phyloP scores from a whole-genome alignment of 345 rosid species.

The Lagerstroemia speciosa region DNA sequence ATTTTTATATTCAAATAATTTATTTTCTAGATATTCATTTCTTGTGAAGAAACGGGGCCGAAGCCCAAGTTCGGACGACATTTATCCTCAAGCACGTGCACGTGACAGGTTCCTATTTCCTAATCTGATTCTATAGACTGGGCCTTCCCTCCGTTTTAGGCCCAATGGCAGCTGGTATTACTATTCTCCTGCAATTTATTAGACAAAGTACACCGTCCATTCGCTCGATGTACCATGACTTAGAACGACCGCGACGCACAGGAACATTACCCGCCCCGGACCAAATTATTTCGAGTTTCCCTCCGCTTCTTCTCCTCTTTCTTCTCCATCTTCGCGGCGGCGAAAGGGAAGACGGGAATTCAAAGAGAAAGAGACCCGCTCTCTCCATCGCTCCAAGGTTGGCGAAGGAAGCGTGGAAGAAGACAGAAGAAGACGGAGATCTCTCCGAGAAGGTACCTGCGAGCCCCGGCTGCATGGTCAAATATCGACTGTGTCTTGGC shows the following conservation, averaged over 20 bases:
- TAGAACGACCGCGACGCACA: background rate
- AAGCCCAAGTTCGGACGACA: too few species aligned
- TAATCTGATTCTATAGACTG: too few species aligned
- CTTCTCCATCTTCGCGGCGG: background rate
- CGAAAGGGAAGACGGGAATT: background rate
- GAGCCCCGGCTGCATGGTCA: background rate
- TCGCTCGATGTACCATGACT: too few species aligned
- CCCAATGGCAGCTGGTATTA: too few species aligned
- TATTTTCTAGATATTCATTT: too few species aligned
- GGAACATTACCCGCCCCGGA: background rate
- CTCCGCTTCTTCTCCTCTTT: background rate
- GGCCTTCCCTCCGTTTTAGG: too few species aligned
- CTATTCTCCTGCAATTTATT: too few species aligned
- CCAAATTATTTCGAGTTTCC: conserved; percentile 7
- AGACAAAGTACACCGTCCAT: too few species aligned
- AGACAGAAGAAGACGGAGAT: background rate
- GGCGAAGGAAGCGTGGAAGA: background rate
- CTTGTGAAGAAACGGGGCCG: too few species aligned
- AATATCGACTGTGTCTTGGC: background rate
- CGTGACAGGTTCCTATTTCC: too few species aligned
- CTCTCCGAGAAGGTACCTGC: background rate
- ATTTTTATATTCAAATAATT: too few species aligned
- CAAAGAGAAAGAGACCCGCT: background rate
- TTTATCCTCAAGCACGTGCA: too few species aligned
- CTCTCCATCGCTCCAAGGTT: background rate